phyloP scores from a whole-genome alignment of 371 early-diverging fungal species.

The Mucor velutinosus region DNA sequence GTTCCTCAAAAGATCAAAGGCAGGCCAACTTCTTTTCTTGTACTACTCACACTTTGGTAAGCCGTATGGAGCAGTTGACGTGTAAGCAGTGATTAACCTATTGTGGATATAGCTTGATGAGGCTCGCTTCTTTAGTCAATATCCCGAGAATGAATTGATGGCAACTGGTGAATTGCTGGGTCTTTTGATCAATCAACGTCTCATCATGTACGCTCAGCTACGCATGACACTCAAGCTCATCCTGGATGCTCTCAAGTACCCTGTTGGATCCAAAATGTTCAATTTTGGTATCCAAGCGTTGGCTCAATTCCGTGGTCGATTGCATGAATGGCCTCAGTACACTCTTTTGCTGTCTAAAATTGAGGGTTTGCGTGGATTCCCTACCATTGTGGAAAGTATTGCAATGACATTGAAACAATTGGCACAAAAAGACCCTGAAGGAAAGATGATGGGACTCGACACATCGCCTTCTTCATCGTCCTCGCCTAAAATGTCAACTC shows the following conservation, averaged over 20 bases:
- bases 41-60: constrained; percentile 77
- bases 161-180: constrained; percentile 91
- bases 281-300: constrained; percentile 90
- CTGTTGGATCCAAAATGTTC: constrained; percentile 81
- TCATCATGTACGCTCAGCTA: constrained; percentile 74
- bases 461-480: background rate
- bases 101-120: constrained; percentile 76
- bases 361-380: constrained; percentile 64
- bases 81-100: too few relatives aligned
- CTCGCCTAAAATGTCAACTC: constrained; percentile 16
- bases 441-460: constrained; percentile 14
- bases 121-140: constrained; percentile 89
- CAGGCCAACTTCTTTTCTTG: constrained; percentile 79
- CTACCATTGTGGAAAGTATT: constrained; percentile 33
- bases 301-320: constrained; percentile 77
- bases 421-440: constrained; percentile 33
- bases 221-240: constrained; percentile 85
- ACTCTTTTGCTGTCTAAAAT: constrained; percentile 81
- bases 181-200: constrained; percentile 79
- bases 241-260: constrained; percentile 80
- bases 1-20: constrained; percentile 64
- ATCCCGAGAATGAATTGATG: constrained; percentile 89
- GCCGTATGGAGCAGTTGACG: background rate
- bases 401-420: constrained; percentile 33
- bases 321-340: constrained; percentile 91